Conservation (phyloP, 2,329 filamentous ascomycete genomes). For the Hypoxylon sp. region DNA sequence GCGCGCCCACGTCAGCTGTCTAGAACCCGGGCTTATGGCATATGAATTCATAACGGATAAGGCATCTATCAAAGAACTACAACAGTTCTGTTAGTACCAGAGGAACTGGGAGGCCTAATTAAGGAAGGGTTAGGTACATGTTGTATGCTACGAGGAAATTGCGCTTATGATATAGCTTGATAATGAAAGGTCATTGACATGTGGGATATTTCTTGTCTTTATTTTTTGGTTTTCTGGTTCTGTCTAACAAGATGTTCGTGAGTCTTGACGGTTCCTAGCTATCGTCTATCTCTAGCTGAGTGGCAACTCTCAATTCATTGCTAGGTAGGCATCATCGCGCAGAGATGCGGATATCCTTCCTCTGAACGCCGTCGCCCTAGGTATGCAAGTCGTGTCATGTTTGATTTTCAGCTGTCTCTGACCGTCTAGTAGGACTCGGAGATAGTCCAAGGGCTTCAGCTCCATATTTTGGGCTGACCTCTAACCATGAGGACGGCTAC, state of each 20-base stretch:
- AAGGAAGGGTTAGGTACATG: background rate
- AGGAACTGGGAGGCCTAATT: constrained; percentile 2
- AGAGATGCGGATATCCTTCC: constrained; percentile 17
- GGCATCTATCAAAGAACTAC: constrained; percentile 6
- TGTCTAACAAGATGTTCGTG: constrained; percentile 1
- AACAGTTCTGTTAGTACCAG: background rate
- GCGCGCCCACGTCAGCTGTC: background rate
- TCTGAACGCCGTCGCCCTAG: constrained; percentile 37
- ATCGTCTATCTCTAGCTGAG: constrained; percentile 31
- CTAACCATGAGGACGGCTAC: background rate
- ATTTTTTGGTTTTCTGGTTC: constrained; percentile 13
- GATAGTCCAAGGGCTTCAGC: background rate
- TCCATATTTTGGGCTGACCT: background rate
- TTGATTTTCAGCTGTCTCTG: background rate
- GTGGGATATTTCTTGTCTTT: constrained; percentile 36
- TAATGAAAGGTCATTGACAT: constrained; percentile 25
- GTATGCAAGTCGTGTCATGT: constrained; percentile 23
- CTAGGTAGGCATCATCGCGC: constrained; percentile 14
- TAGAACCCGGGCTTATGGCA: background rate
- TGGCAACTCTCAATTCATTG: constrained; percentile 8
- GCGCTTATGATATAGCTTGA: constrained; percentile 17
- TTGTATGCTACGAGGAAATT: constrained; percentile 29
- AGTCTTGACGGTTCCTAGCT: constrained; percentile 7
- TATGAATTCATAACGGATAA: constrained; percentile 10
- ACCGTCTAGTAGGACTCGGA: background rate